phyloP scores from a whole-genome alignment of 129 eudicot genomes.

The Flaveria ramosissima region DNA sequence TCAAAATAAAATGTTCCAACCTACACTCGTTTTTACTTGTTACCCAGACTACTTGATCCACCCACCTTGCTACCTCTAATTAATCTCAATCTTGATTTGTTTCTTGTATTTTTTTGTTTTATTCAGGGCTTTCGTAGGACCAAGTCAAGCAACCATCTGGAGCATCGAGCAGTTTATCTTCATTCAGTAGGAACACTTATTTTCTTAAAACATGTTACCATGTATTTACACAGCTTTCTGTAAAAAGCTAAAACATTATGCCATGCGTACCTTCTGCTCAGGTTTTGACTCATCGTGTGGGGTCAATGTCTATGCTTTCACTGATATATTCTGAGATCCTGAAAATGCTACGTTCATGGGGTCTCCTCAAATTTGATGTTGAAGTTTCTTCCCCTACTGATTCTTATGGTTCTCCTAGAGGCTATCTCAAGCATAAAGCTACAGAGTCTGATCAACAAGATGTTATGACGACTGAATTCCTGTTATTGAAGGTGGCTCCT shows the following conservation, averaged over 20 bases:
- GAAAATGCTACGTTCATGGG: constrained; percentile 73
- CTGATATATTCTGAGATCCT: constrained; percentile 77
- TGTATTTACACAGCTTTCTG: background rate
- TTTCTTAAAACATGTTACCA: background rate
- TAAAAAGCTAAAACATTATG: constrained; percentile 2
- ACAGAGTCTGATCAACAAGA: constrained; percentile 70
- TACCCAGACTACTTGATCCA: background rate
- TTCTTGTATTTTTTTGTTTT: background rate
- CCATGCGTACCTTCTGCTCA: constrained; percentile 25
- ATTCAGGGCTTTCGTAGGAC: constrained; percentile 78
- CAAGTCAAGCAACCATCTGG: constrained; percentile 46
- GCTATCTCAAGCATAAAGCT: constrained; percentile 69
- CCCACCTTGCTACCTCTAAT: background rate
- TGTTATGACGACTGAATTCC: constrained; percentile 64
- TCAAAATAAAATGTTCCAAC: background rate
- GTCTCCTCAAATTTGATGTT: constrained; percentile 65
- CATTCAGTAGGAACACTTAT: constrained; percentile 59
- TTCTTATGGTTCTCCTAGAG: constrained; percentile 63
- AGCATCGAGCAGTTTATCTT: constrained; percentile 80
- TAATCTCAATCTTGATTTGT: constrained; percentile 18
- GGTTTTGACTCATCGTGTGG: constrained; percentile 91
- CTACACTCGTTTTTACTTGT: background rate
- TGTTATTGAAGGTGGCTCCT: constrained; percentile 68
- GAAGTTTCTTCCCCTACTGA: constrained; percentile 74
- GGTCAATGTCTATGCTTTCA: constrained; percentile 75